A percentile compares a stretch with the other conserved stretches of the same genome.
These are phyloP conservation scores for Rhipidocladum racemiflorum DNA, from an alignment of 176 grass and related monocot species.

Conservation along the genomic window DNA sequence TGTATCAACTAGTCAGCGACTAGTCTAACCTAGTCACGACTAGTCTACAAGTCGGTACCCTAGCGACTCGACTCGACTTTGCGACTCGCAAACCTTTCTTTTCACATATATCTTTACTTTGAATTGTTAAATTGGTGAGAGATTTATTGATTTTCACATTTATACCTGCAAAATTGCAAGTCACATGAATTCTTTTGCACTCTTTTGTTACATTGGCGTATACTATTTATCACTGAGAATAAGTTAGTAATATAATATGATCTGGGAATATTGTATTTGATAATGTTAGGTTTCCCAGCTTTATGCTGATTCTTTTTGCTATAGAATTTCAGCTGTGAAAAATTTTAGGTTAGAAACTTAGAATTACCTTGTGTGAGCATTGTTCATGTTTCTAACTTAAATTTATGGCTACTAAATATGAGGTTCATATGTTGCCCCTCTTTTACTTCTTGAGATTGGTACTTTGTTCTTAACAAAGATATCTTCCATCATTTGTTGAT, in stretches of 20 bases:
- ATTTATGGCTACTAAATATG: background rate
- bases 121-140: background rate
- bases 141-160: background rate
- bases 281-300: background rate
- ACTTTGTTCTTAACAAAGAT: background rate
- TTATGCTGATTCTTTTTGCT: background rate
- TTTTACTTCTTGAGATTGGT: background rate
- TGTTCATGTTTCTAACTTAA: background rate
- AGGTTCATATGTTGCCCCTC: background rate
- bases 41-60: too few relatives aligned
- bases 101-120: background rate
- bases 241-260: background rate
- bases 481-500: background rate
- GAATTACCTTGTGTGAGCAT: background rate
- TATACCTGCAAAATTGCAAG: background rate
- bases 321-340: background rate
- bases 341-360: background rate
- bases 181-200: background rate
- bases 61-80: too few relatives aligned
- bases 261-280: background rate
- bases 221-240: background rate
- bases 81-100: too few relatives aligned
- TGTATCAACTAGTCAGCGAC: too few relatives aligned
- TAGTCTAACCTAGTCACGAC: too few relatives aligned
- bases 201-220: background rate